Base-by-base conservation (phyloP, 148 eudicot genomes). In the Cornus kousa region DNA sequence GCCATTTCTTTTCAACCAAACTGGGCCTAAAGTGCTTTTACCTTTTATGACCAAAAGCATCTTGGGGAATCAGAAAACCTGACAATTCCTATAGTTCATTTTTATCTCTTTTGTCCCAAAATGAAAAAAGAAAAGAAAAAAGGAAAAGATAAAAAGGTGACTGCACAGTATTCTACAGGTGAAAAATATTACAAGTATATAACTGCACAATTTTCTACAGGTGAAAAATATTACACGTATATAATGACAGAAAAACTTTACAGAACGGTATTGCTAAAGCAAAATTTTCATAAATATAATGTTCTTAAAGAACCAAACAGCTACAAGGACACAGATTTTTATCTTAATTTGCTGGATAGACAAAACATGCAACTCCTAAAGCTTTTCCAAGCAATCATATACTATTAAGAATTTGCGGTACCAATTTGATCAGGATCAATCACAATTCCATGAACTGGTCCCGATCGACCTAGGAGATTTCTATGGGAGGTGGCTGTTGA, bases 371-470 rank as follows among this genome's bases (percentile, higher is more conserved):
- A 62, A 20, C 7, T 19, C 66, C 66, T 62, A 1, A 20, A 20
- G 23, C 20, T 62, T 62, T 62, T 62, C 24, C 66, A 2, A 17
- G 9, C 66, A 8, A 19, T 20, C 66, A 6, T n/a, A 69, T 28
- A 14, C 3, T 16, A 50, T 69, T 39, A 53, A 53, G 79, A 69
- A 53, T 35, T 68, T 32, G 32, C 2, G 0, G 3, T 53, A 33
- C 65, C 73, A 32, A 89, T 39, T 82, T 87, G 87, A 53, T 80
- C 70, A 68, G 90, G 90, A 82, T 89, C 90, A 71, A 88, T 87
- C 22, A 91, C 82, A 50, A 81, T 75, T n/a, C 90, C 93, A 39
- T 72, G 70, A 31, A 84, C n/a, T 12, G 53, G 73, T 57, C 53
- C 78, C 60, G n/a, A 72, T 11, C 78, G 57, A 1, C 87, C 79